Percentiles rank a stretch among this genome's conserved stretches.
Conservation (phyloP, 306 rosid species). For the Prunus mongolica region DNA sequence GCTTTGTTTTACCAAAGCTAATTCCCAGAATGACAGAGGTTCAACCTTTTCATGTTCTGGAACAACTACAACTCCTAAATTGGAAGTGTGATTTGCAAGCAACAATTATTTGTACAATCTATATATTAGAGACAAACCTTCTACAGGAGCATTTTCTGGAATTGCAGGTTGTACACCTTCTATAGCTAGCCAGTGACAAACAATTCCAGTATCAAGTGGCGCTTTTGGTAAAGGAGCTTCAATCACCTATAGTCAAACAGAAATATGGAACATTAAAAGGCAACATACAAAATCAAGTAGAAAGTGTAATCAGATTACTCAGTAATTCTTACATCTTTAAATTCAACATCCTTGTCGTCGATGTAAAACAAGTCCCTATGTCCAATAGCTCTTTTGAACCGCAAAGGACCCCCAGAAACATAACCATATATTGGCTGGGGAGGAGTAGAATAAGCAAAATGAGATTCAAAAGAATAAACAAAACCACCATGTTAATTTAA, state of each 20-base stretch:
- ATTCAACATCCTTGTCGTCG: conserved; percentile 87
- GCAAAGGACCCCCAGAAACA: conserved; percentile 58
- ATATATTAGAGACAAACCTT: conserved; percentile 49
- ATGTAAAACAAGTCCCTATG: conserved; percentile 87
- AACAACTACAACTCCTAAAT: conserved; percentile 3
- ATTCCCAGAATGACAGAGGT: conserved; percentile 1
- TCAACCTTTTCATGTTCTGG: background rate
- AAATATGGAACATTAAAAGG: conserved; percentile 17
- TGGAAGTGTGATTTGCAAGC: background rate
- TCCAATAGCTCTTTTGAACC: conserved; percentile 84
- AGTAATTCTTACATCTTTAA: conserved; percentile 72
- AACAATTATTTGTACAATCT: background rate
- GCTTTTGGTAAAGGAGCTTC: conserved; percentile 84
- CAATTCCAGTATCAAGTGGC: conserved; percentile 59
- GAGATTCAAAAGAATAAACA: background rate
- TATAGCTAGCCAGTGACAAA: conserved; percentile 91
- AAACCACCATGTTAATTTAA: background rate
- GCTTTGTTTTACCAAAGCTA: background rate
- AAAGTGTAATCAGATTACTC: conserved; percentile 25
- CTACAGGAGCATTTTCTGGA: conserved; percentile 84
- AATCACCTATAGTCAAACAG: conserved; percentile 53
- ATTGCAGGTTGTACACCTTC: conserved; percentile 97
- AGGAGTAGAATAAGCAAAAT: conserved; percentile 15
- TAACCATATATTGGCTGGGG: conserved; percentile 80
- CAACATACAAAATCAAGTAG: conserved; percentile 3